Conservation (phyloP, 768 basidiomycete species). For the Naematelia encephala region DNA sequence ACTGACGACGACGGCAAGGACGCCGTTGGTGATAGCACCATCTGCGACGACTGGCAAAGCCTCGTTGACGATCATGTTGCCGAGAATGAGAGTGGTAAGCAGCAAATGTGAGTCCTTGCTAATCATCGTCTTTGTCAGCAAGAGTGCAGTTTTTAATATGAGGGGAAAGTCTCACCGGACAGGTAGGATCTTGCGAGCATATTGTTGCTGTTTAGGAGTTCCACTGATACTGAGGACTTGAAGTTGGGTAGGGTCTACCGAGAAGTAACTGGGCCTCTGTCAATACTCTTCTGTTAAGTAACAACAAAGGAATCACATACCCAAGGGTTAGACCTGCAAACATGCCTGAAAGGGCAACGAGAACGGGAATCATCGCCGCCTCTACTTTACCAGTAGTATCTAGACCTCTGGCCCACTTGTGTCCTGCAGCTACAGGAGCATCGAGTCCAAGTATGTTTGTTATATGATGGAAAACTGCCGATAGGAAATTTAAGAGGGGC, state of each 20-base stretch:
- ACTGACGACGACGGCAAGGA: constrained; percentile 72
- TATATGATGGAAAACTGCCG: neutral
- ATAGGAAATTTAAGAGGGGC: constrained; percentile 1
- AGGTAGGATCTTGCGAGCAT: constrained; percentile 80
- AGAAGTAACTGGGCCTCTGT: constrained; percentile 57
- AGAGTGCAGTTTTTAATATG: neutral
- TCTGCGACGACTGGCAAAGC: constrained; percentile 69
- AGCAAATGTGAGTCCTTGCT: constrained; percentile 39
- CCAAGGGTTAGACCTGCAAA: constrained; percentile 88
- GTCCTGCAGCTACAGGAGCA: neutral
- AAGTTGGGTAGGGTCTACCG: constrained; percentile 85
- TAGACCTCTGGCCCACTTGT: constrained; percentile 13
- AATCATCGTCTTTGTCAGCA: neutral
- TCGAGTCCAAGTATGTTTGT: neutral
- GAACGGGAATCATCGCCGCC: constrained; percentile 70
- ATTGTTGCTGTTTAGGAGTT: constrained; percentile 70
- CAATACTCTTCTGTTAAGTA: neutral
- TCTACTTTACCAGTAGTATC: constrained; percentile 47
- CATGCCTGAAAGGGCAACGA: constrained; percentile 75
- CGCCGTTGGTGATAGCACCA: constrained; percentile 72
- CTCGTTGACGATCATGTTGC: constrained; percentile 88
- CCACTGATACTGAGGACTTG: constrained; percentile 82
- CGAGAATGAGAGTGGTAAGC: constrained; percentile 53
- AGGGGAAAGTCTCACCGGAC: constrained; percentile 56
- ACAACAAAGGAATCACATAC: constrained; percentile 52